These are phyloP conservation scores for Blastomyces parvus DNA, from an alignment of 2,329 filamentous ascomycete species.

Conservation along the genomic window DNA sequence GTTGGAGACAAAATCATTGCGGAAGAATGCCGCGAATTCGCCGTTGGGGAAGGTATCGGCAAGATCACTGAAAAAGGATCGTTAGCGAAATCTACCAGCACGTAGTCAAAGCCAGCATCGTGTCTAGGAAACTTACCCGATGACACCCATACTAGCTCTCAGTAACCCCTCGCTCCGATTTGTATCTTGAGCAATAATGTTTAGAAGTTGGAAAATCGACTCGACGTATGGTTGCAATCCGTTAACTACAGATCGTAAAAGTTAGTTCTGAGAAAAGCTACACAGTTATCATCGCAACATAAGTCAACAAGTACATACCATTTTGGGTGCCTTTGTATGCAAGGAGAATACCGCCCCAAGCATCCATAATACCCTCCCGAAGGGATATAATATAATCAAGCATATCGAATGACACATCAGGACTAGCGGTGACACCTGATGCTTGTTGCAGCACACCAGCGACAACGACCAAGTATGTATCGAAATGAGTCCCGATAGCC, in stretches of 20 bases:
- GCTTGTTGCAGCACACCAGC: constrained; percentile 92
- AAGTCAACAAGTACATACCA: constrained; percentile 22
- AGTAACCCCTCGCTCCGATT: constrained; percentile 88
- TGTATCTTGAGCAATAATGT: constrained; percentile 66
- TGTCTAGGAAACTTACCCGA: constrained; percentile 57
- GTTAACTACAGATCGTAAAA: constrained; percentile 46
- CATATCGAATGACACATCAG: constrained; percentile 86
- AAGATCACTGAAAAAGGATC: constrained; percentile 59
- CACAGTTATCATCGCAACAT: neutral
- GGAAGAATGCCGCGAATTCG: constrained; percentile 74
- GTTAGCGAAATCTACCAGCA: constrained; percentile 28
- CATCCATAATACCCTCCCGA: constrained; percentile 96
- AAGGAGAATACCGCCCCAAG: constrained; percentile 93
- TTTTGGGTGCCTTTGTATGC: constrained; percentile 66
- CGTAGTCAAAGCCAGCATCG: neutral
- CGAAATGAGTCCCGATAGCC: constrained; percentile 83
- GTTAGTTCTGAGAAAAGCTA: neutral
- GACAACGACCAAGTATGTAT: constrained; percentile 85
- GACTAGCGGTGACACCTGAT: constrained; percentile 65
- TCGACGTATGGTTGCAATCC: constrained; percentile 68
- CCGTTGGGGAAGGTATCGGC: constrained; percentile 89
- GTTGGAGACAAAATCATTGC: constrained; percentile 76
- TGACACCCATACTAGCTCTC: constrained; percentile 91
- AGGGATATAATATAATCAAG: constrained; percentile 92
- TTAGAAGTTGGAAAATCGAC: constrained; percentile 78